phyloP scores from a whole-genome alignment of 2,329 filamentous ascomycete genomes.

The Pestalotiopsis sp. region DNA sequence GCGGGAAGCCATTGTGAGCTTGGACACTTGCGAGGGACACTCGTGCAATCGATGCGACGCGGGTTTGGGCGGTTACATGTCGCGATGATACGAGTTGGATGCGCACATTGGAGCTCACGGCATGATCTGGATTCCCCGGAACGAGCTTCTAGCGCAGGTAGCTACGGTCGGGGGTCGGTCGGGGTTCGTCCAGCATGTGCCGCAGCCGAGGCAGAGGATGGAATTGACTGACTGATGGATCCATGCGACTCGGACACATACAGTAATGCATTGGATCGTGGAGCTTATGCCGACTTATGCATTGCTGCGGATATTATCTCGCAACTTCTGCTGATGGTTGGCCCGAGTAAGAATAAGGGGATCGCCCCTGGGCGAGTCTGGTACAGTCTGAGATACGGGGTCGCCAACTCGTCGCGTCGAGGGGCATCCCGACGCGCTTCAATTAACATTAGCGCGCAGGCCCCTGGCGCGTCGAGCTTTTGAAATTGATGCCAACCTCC shows the following conservation, averaged over 20 bases:
- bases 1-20: constrained; percentile 23
- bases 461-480: constrained; percentile 5
- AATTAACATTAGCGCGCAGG: not conserved
- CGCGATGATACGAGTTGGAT: not conserved
- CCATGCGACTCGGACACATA: not conserved
- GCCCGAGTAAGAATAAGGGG: too few relatives aligned
- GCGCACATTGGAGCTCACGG: not conserved
- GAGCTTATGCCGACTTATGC: not conserved
- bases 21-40: not conserved
- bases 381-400: not conserved
- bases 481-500: constrained; percentile 7
- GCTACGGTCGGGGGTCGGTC: not conserved
- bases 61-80: not conserved
- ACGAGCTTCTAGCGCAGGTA: not conserved
- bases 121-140: not conserved
- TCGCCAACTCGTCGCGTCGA: constrained; percentile 7
- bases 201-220: constrained; percentile 7
- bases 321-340: not conserved
- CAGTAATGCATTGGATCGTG: not conserved
- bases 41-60: not conserved
- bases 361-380: not conserved
- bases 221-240: not conserved
- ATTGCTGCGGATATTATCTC: not conserved
- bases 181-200: constrained; percentile 1
- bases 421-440: constrained; percentile 1